These are phyloP conservation scores for Umbilicus rupestris DNA, from an alignment of 164 flowering plant species.

Conservation along the genomic window DNA sequence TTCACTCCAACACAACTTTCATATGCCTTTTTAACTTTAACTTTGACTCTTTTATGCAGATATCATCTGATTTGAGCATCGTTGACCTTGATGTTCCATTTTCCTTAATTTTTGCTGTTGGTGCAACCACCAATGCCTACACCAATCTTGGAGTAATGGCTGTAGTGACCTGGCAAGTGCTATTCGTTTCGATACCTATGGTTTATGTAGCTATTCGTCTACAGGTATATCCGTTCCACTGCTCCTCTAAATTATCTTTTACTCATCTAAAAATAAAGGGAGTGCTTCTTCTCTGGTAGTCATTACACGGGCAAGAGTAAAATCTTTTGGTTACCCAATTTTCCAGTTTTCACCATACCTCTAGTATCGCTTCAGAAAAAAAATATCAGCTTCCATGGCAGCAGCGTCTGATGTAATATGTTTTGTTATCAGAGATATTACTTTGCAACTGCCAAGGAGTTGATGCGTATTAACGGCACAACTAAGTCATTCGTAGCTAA, in stretches of 20 bases:
- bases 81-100: slow-evolving; percentile 38
- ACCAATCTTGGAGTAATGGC: slow-evolving; percentile 30
- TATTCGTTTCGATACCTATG: slow-evolving; percentile 34
- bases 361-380: not conserved
- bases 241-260: too few species aligned
- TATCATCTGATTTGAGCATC: slow-evolving; percentile 39
- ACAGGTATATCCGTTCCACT: slow-evolving; percentile 21
- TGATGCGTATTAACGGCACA: slow-evolving; percentile 49
- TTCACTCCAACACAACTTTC: not conserved
- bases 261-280: too few species aligned
- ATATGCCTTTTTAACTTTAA: not conserved
- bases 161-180: slow-evolving; percentile 38
- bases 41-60: slow-evolving; percentile 14
- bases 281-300: too few species aligned
- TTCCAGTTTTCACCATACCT: not conserved
- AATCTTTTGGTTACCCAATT: not conserved
- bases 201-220: slow-evolving; percentile 23
- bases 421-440: slow-evolving; percentile 26
- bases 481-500: slow-evolving; percentile 54
- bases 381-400: not conserved
- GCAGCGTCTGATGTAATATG: not conserved
- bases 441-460: slow-evolving; percentile 33
- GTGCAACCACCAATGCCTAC: slow-evolving; percentile 20
- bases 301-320: too few species aligned
- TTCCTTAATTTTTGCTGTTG: slow-evolving; percentile 20